Base-by-base conservation (phyloP, 2,329 filamentous ascomycete genomes). In the Neonectria faginata region DNA sequence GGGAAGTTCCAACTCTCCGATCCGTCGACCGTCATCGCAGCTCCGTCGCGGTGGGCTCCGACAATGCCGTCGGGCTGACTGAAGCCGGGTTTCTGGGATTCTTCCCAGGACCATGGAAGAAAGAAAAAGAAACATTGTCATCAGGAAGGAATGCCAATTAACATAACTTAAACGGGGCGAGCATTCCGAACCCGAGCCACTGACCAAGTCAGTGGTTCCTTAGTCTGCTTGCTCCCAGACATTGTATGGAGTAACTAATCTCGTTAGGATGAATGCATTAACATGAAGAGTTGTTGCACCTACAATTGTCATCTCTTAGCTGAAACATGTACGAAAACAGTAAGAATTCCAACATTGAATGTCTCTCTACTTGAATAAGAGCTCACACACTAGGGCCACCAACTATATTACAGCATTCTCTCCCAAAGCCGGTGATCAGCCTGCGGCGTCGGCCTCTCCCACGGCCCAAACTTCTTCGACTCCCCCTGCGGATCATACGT, bases 401-500 rank as follows among this genome's bases (percentile, higher is more conserved):
- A 6, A 14, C 36, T n/a, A 25, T 25, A 4, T 6, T 6, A 25
- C 25, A 25, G 25, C 6, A 25, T 25, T 25, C 25, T 25, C 8
- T 12, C 22, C 45, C 22, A 27, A 47, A 27, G 44, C 44, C 16
- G 11, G 11, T 47, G 2, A 6, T n/a, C 20, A 22, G 3, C 12
- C 7, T 2, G 25, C 25, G 25, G 25, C 5, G 20, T 16, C 42
- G 11, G 11, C 42, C 42, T 33, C 25, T 57, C 33, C 61, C 61
- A 64, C 16, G 62, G 57, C 4, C 57, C 57, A 14, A 57, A 29
- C 33, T 7, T 50, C 18, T 62, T 65, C 1, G 12, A 4, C 11
- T 57, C 18, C 2, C 20, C 41, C 5, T 58, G 16, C 5, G 57
- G 52, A n/a, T 68, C 59, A 52, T 72, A 81, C 11, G 9, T 29